Evolutionary conservation across 2,329 filamentous ascomycete genomes (phyloP), one percentile per base, ranked within the genome.

Genomic region (Phyllachora maydis): DNA sequence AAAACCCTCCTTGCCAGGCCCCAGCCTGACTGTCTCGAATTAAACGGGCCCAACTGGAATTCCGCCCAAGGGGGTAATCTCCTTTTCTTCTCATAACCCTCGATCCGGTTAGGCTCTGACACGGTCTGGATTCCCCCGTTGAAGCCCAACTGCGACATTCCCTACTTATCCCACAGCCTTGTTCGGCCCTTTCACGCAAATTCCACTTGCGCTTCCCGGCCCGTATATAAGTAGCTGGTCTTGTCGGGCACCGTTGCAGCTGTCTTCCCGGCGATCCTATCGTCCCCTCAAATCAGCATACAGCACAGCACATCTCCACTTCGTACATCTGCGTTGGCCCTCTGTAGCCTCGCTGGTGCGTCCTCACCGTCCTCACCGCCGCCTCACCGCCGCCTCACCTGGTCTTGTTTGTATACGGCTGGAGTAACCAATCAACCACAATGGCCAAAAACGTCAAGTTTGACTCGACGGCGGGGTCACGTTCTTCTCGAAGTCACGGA

Each of bases 171-270:
- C 29, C 28, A 30, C 34, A 36, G 34, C 34, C 32, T 36, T 29
- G 31, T 22, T 11, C 29, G 25, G 25, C 23, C 15, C 23, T 35
- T 28, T 28, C 28, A 22, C 26, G 12, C 19, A 18, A 23, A 23
- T 28, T 31, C 27, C 21, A 21, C 26, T 18, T 24, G 19, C 18
- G 8, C 24, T 26, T 38, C 31, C 28, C 35, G 24, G 29, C 29
- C 25, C 31, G 29, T 35, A 32, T 35, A 34, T 34, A 38, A 32
- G 31, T 30, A 28, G 28, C n/a, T n/a, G n/a, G n/a, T n/a, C n/a
- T n/a, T n/a, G 30, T 45, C 35, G 38, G 41, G 41, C 40, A 44
- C 35, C 31, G 23, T 28, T 43, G 42, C 41, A 44, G 37, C 33
- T 23, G 15, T 18, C 17, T 19, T 23, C 26, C 21, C 23, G 26